These are phyloP conservation scores for Fraxinus paxiana DNA, from an alignment of 305 asterid genomes.

Conservation along the genomic window DNA sequence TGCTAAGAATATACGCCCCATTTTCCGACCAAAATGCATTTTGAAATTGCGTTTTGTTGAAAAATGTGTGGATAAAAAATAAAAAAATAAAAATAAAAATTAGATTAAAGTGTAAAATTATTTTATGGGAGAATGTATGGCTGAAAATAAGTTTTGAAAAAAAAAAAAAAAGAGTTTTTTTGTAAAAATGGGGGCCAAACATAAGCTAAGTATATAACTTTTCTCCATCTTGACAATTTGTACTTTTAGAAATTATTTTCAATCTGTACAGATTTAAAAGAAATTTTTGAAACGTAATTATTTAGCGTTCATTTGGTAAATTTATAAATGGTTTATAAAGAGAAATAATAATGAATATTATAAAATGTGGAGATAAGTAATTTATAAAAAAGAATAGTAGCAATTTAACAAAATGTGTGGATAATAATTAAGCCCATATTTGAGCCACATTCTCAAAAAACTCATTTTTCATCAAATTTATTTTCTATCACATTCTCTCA, in stretches of 20 bases:
- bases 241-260: not conserved
- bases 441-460: not conserved
- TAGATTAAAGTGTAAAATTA: no score
- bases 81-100: no score
- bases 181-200: not conserved
- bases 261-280: not conserved
- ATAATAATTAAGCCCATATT: not conserved
- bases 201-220: not conserved
- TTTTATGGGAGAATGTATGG: no score
- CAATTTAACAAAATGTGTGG: not conserved
- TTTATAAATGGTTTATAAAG: not conserved
- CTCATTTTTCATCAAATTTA: no score
- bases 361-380: not conserved
- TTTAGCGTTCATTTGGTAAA: not conserved
- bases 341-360: no score
- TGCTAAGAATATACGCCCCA: not conserved
- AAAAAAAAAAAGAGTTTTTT: no score
- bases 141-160: no score
- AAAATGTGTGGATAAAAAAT: no score
- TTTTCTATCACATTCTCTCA: no score
- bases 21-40: no score
- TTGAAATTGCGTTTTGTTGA: no score
- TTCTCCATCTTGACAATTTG: not conserved
- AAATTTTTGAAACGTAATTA: not conserved
- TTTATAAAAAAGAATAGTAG: no score